Evolutionary conservation across 2,329 filamentous ascomycete genomes (phyloP), one percentile per base, ranked within the genome.

Genomic region (Alternaria sp.): DNA sequence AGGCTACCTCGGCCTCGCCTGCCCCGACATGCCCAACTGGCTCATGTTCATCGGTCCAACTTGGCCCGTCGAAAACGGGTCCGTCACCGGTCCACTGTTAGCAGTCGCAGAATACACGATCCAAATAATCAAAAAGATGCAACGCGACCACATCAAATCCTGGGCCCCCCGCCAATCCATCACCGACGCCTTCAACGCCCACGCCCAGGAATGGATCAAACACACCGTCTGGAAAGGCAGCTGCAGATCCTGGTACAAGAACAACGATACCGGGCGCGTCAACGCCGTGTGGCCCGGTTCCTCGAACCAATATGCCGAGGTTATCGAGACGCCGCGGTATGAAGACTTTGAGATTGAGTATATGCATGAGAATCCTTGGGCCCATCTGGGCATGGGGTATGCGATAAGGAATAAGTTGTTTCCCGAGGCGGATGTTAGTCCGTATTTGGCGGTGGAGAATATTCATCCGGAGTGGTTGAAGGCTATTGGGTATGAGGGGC

Each of bases 201-300:
- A 84, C 57, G 76, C 78, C 4, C 78, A 84, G 67, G 81, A 83
- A 60, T 85, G 81, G 81, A 78, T 84, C 67, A 84, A 82, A 68
- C 80, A 84, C 61, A 85, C 83, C 0, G 83, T 85, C 8, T 86
- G 82, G 82, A 83, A 82, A 60, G 78, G 81, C 23, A 75, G 80
- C 6, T 84, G 83, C 59, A 77, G 82, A 46, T 69, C 70, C 1
- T 84, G 82, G 82, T 84, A 84, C 72, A 82, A 82, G 69, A 80
- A 86, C 69, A 78, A 80, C 28, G 70, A 76, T 0, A 79, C 77
- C 1, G 77, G 76, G 2, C 71, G 76, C 5, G 74, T 80, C 21
- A 78, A 78, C 21, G 75, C 84, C 4, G 76, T 87, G 2, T 87
- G 82, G 81, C 85, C 85, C 0, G 86, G 85, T 4, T 82, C 79